phyloP scores from a whole-genome alignment of 768 basidiomycete species.

The Lanmaoa rubissima region DNA sequence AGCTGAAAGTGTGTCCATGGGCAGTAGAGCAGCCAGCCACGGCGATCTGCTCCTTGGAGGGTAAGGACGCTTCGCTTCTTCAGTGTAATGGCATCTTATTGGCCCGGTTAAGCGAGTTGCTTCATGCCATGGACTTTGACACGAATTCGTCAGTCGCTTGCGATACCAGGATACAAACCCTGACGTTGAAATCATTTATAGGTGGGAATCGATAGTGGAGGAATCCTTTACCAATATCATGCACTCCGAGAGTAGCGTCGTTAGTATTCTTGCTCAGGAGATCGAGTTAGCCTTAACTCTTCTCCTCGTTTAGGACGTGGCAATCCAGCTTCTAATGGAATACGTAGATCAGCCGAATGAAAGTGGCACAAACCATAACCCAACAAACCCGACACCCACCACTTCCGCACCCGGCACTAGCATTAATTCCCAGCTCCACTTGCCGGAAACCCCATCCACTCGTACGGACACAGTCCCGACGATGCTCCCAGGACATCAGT shows the following conservation, averaged over 20 bases:
- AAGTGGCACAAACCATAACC: not conserved
- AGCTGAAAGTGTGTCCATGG: not conserved
- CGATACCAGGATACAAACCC: not conserved
- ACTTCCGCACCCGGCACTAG: not conserved
- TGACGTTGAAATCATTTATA: not conserved
- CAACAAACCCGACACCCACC: not conserved
- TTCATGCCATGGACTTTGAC: not conserved
- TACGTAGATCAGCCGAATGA: not conserved
- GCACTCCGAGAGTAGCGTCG: not conserved
- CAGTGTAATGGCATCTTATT: not conserved
- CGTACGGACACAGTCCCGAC: not conserved
- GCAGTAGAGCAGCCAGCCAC: too few relatives aligned
- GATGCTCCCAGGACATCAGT: not conserved
- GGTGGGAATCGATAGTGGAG: not conserved
- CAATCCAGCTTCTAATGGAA: not conserved
- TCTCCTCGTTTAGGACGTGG: not conserved
- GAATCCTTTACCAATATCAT: not conserved
- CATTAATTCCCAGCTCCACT: not conserved
- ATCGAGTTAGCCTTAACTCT: not conserved
- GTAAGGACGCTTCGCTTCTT: not conserved
- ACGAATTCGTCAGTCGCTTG: conserved; percentile 1
- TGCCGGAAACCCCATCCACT: not conserved
- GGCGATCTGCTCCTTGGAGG: not conserved
- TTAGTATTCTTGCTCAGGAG: not conserved
- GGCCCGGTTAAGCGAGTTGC: not conserved